Evolutionary conservation across 2,329 filamentous ascomycete species (phyloP), one percentile per base, ranked within the genome.

Genomic region (Aspergillus fijiensis): DNA sequence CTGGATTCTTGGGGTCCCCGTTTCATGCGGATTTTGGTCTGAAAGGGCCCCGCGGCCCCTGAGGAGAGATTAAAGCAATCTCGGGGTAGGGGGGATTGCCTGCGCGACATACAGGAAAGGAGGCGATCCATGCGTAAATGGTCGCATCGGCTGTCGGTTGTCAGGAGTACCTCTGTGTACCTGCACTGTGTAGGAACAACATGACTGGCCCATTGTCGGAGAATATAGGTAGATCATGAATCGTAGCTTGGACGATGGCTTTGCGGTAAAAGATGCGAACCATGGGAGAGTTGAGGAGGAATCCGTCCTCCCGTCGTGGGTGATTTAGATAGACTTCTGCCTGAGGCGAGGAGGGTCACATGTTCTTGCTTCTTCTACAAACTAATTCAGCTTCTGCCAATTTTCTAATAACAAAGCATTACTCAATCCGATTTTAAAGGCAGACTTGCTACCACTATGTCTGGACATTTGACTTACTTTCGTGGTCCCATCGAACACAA

Each of bases 1-100:
- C 52, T 55, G 52, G 52, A 55, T 45, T 49, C 27, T 21, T 55
- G 53, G 53, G 53, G 53, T 47, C 39, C 42, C 42, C 42, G 53
- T 55, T 49, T 55, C 53, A 55, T 49, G 42, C 42, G 39, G 25
- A 45, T n/a, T 55, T 55, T 47, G 33, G 11, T 35, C 23, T 10
- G 51, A 45, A 25, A 29, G n/a, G 42, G 29, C 48, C 49, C 42
- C 42, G n/a, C 51, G 23, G 27, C 53, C 48, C 27, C 53, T 45
- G n/a, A 45, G 6, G 27, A 31, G 42, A 49, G 53, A 55, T 55
- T 55, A 45, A 49, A 48, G 53, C 42, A 55, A 55, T 55, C 45
- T 55, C 53, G 45, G 53, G 53, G 53, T 55, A 48, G 14, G 33
- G 25, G 53, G 27, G 14, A 55, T 48, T 31, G 27, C 35, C 31